These are phyloP conservation scores for Suhomyces yuchorum DNA, from an alignment of 1,139 yeast genomes.

Conservation along the genomic window DNA sequence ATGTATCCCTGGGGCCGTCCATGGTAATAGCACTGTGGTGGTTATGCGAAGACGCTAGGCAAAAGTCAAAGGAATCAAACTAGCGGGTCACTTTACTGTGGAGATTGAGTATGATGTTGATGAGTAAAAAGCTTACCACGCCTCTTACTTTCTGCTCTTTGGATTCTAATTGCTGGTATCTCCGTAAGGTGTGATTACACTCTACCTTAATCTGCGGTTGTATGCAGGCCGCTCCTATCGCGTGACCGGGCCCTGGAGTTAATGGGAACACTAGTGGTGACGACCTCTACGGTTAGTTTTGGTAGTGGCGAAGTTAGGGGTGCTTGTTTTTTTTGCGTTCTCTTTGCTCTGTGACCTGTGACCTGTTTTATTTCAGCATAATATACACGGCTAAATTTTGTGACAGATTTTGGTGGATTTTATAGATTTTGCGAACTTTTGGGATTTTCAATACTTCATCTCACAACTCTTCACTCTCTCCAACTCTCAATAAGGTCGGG, in stretches of 20 bases:
- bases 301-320: too few species aligned
- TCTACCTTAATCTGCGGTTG: neutral
- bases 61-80: neutral
- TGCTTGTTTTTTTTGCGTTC: too few species aligned
- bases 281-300: too few species aligned
- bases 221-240: neutral
- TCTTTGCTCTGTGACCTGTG: too few species aligned
- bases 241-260: too few species aligned
- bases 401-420: neutral
- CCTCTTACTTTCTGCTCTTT: neutral
- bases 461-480: neutral
- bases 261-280: too few species aligned
- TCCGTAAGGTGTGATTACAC: neutral
- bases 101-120: neutral
- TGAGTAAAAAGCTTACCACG: neutral
- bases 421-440: neutral
- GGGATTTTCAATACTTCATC: neutral
- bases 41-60: neutral
- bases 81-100: neutral
- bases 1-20: conserved; percentile 21
- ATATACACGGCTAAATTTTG: too few species aligned
- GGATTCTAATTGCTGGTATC: neutral
- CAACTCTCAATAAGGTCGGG: conserved; percentile 16
- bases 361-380: too few species aligned
- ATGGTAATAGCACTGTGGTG: neutral